A percentile compares a stretch with the other conserved stretches of the same genome.
Evolutionary conservation across 1,284 basidiomycete species (phyloP).

Genomic region (Ustilago sp.): DNA sequence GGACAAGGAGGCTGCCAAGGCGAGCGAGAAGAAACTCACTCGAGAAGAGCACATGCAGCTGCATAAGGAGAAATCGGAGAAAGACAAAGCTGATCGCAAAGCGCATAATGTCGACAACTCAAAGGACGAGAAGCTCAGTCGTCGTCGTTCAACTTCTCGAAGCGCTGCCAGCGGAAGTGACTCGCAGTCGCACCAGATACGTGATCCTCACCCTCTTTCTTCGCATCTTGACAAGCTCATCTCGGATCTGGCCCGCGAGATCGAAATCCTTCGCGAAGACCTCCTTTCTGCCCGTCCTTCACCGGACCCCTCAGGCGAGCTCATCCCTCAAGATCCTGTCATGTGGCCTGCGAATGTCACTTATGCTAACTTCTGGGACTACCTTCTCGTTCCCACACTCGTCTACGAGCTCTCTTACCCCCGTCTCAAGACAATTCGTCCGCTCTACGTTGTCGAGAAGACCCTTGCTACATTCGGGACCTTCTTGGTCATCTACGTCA

Average conservation of each 20-base stretch:
- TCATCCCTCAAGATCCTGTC: constrained; percentile 55
- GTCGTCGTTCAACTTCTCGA: constrained; percentile 13
- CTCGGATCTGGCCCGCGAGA: constrained; percentile 79
- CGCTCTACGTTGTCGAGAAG: constrained; percentile 93
- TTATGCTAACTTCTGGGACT: constrained; percentile 85
- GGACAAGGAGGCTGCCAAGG: not conserved
- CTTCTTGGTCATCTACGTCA: constrained; percentile 83
- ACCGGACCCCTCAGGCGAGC: constrained; percentile 9
- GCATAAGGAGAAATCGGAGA: constrained; percentile 31
- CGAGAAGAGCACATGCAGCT: constrained; percentile 39
- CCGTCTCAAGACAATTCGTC: constrained; percentile 85
- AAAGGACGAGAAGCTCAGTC: constrained; percentile 10
- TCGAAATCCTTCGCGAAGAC: constrained; percentile 82
- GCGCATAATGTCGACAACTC: constrained; percentile 4
- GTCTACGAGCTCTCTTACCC: constrained; percentile 98
- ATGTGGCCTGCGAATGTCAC: constrained; percentile 89
- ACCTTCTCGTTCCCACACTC: constrained; percentile 89
- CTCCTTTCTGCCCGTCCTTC: constrained; percentile 71
- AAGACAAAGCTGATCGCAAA: constrained; percentile 33
- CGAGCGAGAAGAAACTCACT: constrained; percentile 27
- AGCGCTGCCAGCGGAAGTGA: constrained; percentile 12
- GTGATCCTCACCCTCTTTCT: constrained; percentile 75
- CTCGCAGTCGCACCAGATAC: constrained; percentile 38
- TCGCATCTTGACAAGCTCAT: constrained; percentile 80
- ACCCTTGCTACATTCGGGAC: constrained; percentile 94